A percentile compares a stretch with the other conserved stretches of the same genome.
Evolutionary conservation across 108 stramenopile genomes (phyloP).

Genomic region (Cyclostephanos invisitatus): DNA sequence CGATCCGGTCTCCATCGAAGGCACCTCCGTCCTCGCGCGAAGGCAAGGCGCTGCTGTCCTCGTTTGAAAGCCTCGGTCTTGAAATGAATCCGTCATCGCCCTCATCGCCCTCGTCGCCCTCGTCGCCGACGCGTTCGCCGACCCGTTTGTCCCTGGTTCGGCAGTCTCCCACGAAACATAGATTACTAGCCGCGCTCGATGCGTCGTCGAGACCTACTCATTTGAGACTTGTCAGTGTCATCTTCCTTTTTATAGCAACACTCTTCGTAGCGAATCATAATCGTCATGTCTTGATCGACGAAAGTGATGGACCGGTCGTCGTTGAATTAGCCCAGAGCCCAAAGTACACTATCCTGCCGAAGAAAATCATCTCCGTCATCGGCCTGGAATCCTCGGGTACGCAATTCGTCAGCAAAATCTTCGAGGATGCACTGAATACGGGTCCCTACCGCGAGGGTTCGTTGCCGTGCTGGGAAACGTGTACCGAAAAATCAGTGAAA

Average conservation of each 20-base stretch:
- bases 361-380: constrained; percentile 32
- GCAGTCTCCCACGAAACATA: not conserved
- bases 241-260: not conserved
- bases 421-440: constrained; percentile 16
- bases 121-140: not conserved
- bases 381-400: constrained; percentile 41
- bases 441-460: constrained; percentile 28
- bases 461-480: constrained; percentile 4
- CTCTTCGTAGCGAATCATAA: not conserved
- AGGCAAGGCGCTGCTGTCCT: not conserved
- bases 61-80: not conserved
- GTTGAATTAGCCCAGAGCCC: not conserved
- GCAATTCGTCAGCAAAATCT: constrained; percentile 21
- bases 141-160: not conserved
- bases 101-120: not conserved
- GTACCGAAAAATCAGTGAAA: not conserved
- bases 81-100: not conserved
- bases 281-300: not conserved
- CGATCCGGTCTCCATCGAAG: not conserved
- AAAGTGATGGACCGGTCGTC: not conserved
- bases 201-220: not conserved
- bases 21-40: not conserved
- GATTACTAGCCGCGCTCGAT: not conserved
- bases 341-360: constrained; percentile 21
- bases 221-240: not conserved